phyloP scores from a whole-genome alignment of 2,329 filamentous ascomycete species.

The Aspergillus pseudoterreus region DNA sequence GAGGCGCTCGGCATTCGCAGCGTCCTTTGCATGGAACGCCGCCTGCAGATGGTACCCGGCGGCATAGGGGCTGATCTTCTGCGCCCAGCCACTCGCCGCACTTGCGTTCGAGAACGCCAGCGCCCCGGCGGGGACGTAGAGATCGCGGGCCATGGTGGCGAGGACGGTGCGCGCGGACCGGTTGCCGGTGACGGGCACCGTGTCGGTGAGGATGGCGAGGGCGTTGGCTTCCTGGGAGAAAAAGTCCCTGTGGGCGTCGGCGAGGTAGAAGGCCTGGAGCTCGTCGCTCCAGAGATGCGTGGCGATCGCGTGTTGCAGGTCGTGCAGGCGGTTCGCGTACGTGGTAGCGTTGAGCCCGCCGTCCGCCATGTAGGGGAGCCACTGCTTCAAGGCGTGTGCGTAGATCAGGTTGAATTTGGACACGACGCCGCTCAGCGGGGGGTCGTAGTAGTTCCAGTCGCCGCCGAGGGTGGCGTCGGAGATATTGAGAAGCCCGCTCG shows the following conservation, averaged over 20 bases:
- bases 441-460: conserved; percentile 15
- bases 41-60: conserved; percentile 13
- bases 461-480: conserved; percentile 7
- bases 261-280: conserved; percentile 10
- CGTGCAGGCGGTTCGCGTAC: conserved; percentile 4
- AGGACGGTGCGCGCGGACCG: conserved; percentile 1
- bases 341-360: conserved; percentile 2
- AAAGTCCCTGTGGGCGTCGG: conserved; percentile 7
- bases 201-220: conserved; percentile 11
- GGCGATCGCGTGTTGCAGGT: conserved; percentile 7
- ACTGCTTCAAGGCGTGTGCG: conserved; percentile 9
- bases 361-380: conserved; percentile 6
- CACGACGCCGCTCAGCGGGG: conserved; percentile 5
- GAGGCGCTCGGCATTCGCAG: neutral
- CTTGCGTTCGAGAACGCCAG: conserved; percentile 13
- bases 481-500: conserved; percentile 11
- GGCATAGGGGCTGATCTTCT: conserved; percentile 10
- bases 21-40: conserved; percentile 8
- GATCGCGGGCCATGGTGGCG: conserved; percentile 6
- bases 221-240: conserved; percentile 14
- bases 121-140: conserved; percentile 8
- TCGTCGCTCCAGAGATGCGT: conserved; percentile 9
- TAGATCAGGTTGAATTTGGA: conserved; percentile 12
- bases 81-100: conserved; percentile 5
- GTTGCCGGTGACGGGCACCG: neutral